These are phyloP conservation scores for Tolypocladium ovalisporum DNA, from an alignment of 2,329 filamentous ascomycete species.

Conservation along the genomic window DNA sequence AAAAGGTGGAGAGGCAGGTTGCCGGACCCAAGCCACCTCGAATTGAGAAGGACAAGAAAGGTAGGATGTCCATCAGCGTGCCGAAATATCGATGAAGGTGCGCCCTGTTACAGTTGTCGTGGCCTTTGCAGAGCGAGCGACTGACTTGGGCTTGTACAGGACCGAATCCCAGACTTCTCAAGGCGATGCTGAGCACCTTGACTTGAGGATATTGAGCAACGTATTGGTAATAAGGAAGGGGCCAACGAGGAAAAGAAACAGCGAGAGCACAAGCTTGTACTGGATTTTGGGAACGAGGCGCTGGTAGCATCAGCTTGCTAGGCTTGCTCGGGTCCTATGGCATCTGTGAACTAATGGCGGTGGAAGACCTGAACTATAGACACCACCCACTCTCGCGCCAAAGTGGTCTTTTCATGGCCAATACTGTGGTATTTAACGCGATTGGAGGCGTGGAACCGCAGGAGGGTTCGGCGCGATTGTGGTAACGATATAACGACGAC, in stretches of 20 bases:
- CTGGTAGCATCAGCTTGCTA: not conserved
- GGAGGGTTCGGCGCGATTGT: not conserved
- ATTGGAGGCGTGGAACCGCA: not conserved
- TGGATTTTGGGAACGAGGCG: not conserved
- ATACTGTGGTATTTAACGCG: not conserved
- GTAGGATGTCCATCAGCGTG: slow-evolving; percentile 84
- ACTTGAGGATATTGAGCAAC: slow-evolving; percentile 34
- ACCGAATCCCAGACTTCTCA: slow-evolving; percentile 52
- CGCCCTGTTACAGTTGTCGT: slow-evolving; percentile 18
- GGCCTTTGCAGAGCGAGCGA: slow-evolving; percentile 9
- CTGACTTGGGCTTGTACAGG: slow-evolving; percentile 33
- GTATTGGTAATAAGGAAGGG: not conserved
- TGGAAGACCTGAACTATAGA: not conserved
- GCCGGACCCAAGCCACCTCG: slow-evolving; percentile 47
- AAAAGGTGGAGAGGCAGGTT: slow-evolving; percentile 44
- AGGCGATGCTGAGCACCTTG: slow-evolving; percentile 60
- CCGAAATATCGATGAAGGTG: slow-evolving; percentile 56
- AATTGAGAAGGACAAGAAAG: slow-evolving; percentile 86
- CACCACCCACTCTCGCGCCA: not conserved
- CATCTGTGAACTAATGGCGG: not conserved
- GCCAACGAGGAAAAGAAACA: not conserved
- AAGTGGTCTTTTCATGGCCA: not conserved
- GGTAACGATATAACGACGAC: not conserved
- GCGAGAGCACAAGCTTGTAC: not conserved
- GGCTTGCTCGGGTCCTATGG: not conserved